phyloP scores from a whole-genome alignment of 176 grass and related monocot species.

The Avena insularis region DNA sequence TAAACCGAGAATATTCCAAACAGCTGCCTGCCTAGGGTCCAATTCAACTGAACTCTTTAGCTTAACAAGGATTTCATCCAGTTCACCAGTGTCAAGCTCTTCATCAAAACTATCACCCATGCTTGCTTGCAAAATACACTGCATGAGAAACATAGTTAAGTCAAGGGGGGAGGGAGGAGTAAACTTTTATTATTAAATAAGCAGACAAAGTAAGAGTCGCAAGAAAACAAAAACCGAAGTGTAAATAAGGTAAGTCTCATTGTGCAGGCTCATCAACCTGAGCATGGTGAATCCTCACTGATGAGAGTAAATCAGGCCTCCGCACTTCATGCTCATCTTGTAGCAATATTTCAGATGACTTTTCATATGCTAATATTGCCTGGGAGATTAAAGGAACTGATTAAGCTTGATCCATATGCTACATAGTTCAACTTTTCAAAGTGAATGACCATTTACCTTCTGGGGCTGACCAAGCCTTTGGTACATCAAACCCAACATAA shows the following conservation, averaged over 20 bases:
- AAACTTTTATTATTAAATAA: neutral
- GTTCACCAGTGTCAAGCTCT: slow-evolving; percentile 78
- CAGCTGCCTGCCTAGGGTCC: slow-evolving; percentile 91
- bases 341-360: slow-evolving; percentile 92
- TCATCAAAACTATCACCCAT: slow-evolving; percentile 88
- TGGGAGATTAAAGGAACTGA: slow-evolving; percentile 48
- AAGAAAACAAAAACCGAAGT: neutral
- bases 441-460: slow-evolving; percentile 64
- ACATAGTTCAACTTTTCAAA: slow-evolving; percentile 36
- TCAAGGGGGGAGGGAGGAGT: neutral
- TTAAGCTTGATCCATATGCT: slow-evolving; percentile 44
- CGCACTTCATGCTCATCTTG: slow-evolving; percentile 89
- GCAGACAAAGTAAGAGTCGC: neutral
- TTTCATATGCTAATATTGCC: slow-evolving; percentile 86
- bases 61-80: slow-evolving; percentile 87
- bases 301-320: slow-evolving; percentile 85
- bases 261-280: slow-evolving; percentile 63
- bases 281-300: slow-evolving; percentile 93
- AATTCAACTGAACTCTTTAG: slow-evolving; percentile 85
- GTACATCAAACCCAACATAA: slow-evolving; percentile 97
- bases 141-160: slow-evolving; percentile 37
- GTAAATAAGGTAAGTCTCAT: neutral
- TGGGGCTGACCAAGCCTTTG: slow-evolving; percentile 98
- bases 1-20: slow-evolving; percentile 95
- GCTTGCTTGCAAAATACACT: slow-evolving; percentile 93